Evolutionary conservation across 2,329 filamentous ascomycete species (phyloP).

Genomic region (Bertia moriformis): DNA sequence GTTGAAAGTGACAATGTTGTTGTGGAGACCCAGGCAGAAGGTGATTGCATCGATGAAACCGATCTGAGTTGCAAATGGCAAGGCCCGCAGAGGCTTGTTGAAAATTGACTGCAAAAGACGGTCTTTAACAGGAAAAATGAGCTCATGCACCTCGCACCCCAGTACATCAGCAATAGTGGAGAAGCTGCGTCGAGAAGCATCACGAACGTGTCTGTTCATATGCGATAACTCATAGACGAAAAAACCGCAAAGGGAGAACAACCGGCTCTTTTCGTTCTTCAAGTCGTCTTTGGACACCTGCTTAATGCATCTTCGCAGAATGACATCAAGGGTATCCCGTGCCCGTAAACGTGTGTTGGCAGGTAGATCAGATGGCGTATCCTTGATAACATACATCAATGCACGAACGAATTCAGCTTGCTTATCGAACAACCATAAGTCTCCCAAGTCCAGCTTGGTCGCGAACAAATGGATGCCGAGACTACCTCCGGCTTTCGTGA

Average conservation of each 20-base stretch:
- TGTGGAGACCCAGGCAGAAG: slow-evolving; percentile 80
- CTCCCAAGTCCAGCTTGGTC: slow-evolving; percentile 70
- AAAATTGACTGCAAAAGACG: slow-evolving; percentile 82
- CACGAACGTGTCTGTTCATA: slow-evolving; percentile 88
- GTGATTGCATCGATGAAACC: slow-evolving; percentile 97
- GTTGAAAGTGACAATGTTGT: slow-evolving; percentile 80
- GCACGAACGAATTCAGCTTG: slow-evolving; percentile 80
- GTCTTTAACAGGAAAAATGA: slow-evolving; percentile 81
- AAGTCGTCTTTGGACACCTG: slow-evolving; percentile 65
- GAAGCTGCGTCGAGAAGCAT: slow-evolving; percentile 70
- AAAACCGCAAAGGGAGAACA: slow-evolving; percentile 67
- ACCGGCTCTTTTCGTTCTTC: slow-evolving; percentile 36
- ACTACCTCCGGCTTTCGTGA: slow-evolving; percentile 85
- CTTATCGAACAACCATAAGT: slow-evolving; percentile 66
- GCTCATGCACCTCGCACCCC: slow-evolving; percentile 67
- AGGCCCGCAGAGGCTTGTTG: slow-evolving; percentile 78
- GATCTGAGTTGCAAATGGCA: slow-evolving; percentile 91
- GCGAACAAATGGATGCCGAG: slow-evolving; percentile 79
- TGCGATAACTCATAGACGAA: slow-evolving; percentile 82
- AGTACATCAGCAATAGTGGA: slow-evolving; percentile 68
- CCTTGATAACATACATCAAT: slow-evolving; percentile 95
- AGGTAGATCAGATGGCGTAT: slow-evolving; percentile 87
- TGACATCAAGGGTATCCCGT: slow-evolving; percentile 66
- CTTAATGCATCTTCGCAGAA: slow-evolving; percentile 67
- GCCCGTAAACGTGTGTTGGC: slow-evolving; percentile 75